Percentiles rank a stretch among this genome's conserved stretches.
phyloP scores from a whole-genome alignment of 768 basidiomycete genomes.

The Boletus insuetus region DNA sequence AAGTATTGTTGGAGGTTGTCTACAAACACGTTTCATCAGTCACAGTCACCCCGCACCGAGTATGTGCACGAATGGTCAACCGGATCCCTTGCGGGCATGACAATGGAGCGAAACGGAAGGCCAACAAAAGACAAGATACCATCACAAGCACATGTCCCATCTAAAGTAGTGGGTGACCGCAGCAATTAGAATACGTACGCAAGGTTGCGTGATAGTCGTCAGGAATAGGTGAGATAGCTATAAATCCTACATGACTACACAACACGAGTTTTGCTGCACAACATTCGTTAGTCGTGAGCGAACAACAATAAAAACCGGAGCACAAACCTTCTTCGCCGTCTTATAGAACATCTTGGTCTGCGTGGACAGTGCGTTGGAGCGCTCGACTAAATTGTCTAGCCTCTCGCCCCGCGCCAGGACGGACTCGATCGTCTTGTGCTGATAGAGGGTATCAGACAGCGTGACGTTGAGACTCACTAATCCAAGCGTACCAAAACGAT shows the following conservation, averaged over 20 bases:
- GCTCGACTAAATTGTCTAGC: constrained; percentile 91
- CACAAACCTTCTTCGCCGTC: constrained; percentile 93
- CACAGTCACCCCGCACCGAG: neutral
- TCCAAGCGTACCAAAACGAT: constrained; percentile 76
- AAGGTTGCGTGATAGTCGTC: constrained; percentile 17
- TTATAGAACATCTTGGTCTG: constrained; percentile 99
- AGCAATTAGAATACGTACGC: constrained; percentile 19
- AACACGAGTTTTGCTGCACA: constrained; percentile 91
- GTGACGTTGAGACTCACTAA: neutral
- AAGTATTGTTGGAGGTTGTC: too few species aligned
- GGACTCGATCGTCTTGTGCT: constrained; percentile 99
- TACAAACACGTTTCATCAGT: neutral
- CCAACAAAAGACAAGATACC: constrained; percentile 1
- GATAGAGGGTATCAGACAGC: constrained; percentile 5
- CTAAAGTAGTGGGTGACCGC: constrained; percentile 4
- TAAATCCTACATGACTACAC: constrained; percentile 66
- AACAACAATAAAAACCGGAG: neutral
- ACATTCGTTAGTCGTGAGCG: constrained; percentile 8
- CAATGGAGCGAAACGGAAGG: neutral
- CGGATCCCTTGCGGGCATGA: neutral
- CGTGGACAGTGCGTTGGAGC: constrained; percentile 81
- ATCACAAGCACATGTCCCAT: constrained; percentile 5
- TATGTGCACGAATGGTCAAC: neutral
- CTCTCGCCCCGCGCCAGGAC: constrained; percentile 96
- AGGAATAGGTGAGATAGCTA: constrained; percentile 5